Base-by-base conservation (phyloP, 2,329 filamentous ascomycete species). In the Epichloe sylvatica region DNA sequence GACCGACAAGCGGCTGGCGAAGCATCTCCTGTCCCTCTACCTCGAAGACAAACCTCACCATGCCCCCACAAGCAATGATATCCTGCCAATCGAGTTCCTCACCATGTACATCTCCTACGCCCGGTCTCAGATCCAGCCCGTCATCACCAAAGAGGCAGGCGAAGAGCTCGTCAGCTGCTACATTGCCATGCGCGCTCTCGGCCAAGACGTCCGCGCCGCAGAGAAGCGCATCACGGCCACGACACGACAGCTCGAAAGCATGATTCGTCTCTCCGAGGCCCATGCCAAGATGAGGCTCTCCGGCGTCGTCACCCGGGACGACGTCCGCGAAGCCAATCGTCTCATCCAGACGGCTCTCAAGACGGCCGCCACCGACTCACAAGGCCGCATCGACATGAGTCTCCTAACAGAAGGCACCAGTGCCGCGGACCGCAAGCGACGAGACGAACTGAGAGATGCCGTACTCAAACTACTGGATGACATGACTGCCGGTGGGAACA, bases 151-250 rank as follows among this genome's bases (percentile, higher is more conserved):
- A 30, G 81, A 83, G 42, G 92, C 92, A 2, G 85, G 84, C n/a
- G 74, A 82, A 54, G 88, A 90, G 46, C 81, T 98, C 3, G 84
- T 94, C 2, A 78, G 86, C 40, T 80, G 88, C 33, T 98, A 98
- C 63, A 86, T 97, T 43, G 85, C 84, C 53, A 96, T 98, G 88
- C 89, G 92, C 56, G 87, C 90, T 61, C 81, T 98, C 0, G 92
- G 92, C 44, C 84, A 89, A 57, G 85, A 90, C 59, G 83, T 91
- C 36, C 87, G 91, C 45, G 78, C 89, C 2, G 80, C 86, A 3
- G 94, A 98, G 67, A 91, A 94, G 67, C 87, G 92, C 57, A 98
- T 98, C 70, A 98, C 92, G 0, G 92, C 92, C 39, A 98, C 92
- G 3, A 98, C 94, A 0, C 81, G 92, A 63, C 92, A 98, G 68